Conservation (phyloP, 306 rosid species). For the Pterocarpus macrocarpus region DNA sequence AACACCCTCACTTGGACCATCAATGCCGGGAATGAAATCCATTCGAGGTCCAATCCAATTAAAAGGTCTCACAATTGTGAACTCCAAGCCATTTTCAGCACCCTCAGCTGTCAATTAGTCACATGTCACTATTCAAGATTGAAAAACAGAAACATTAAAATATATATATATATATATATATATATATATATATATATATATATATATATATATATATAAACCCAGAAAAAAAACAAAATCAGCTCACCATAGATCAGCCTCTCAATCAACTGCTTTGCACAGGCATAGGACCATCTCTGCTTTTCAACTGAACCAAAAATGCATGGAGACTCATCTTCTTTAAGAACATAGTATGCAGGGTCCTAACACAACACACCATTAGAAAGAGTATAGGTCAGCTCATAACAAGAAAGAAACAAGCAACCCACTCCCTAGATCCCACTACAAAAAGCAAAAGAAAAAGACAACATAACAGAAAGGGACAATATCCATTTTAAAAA, state of each 20-base stretch:
- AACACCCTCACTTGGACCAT: conserved; percentile 99
- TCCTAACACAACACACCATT: conserved; percentile 60
- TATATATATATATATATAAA: too few relatives aligned
- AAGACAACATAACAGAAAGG: neutral
- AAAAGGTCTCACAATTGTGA: conserved; percentile 93
- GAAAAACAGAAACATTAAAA: neutral
- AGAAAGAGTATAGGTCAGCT: conserved; percentile 29
- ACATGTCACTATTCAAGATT: conserved; percentile 15
- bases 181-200: too few relatives aligned
- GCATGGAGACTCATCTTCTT: conserved; percentile 92
- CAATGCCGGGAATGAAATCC: conserved; percentile 99
- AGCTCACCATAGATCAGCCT: conserved; percentile 91
- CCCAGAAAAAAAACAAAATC: neutral
- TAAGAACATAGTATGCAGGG: conserved; percentile 87
- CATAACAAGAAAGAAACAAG: conserved; percentile 36
- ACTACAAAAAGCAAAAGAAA: conserved; percentile 28
- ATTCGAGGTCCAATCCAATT: conserved; percentile 99
- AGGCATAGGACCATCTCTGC: conserved; percentile 99
- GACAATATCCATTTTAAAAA: neutral
- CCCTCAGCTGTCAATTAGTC: conserved; percentile 81
- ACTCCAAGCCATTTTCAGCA: conserved; percentile 92
- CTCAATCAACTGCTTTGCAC: conserved; percentile 98
- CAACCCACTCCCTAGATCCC: neutral
- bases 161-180: neutral
- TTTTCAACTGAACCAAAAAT: conserved; percentile 93